These are phyloP conservation scores for Boletus reticuloceps DNA, from an alignment of 768 basidiomycete species.

Conservation along the genomic window DNA sequence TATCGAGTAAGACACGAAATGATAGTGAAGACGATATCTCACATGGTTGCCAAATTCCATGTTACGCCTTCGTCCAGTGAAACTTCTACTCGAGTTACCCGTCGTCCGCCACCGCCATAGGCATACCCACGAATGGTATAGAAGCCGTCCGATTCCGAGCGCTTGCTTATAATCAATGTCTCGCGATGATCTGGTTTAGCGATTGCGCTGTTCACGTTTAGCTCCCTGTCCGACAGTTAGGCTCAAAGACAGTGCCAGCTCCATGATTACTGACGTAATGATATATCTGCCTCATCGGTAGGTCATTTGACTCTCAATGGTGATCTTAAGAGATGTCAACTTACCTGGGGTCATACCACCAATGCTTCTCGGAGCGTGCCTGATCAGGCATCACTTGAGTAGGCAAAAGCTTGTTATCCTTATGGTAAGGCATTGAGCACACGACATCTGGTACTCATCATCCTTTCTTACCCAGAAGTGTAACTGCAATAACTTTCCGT, in stretches of 20 bases:
- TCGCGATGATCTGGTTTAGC: conserved; percentile 57
- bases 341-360: conserved; percentile 55
- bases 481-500: conserved; percentile 18
- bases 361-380: conserved; percentile 47
- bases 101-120: conserved; percentile 58
- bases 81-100: conserved; percentile 57
- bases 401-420: conserved; percentile 64
- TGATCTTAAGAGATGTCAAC: background rate
- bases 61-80: conserved; percentile 50
- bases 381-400: conserved; percentile 49
- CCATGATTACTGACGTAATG: conserved; percentile 29
- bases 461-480: conserved; percentile 34
- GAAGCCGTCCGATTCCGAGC: background rate
- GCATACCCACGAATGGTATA: conserved; percentile 57
- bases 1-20: conserved; percentile 1
- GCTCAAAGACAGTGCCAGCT: background rate
- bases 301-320: background rate
- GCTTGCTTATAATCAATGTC: conserved; percentile 22
- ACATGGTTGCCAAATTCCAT: conserved; percentile 48
- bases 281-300: conserved; percentile 19
- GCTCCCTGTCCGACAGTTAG: conserved; percentile 42
- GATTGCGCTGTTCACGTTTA: conserved; percentile 60
- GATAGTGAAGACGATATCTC: background rate
- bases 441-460: background rate
- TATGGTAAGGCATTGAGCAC: background rate